These are phyloP conservation scores for Citeromyces matritensis DNA, from an alignment of 805 yeast species.

Conservation along the genomic window DNA sequence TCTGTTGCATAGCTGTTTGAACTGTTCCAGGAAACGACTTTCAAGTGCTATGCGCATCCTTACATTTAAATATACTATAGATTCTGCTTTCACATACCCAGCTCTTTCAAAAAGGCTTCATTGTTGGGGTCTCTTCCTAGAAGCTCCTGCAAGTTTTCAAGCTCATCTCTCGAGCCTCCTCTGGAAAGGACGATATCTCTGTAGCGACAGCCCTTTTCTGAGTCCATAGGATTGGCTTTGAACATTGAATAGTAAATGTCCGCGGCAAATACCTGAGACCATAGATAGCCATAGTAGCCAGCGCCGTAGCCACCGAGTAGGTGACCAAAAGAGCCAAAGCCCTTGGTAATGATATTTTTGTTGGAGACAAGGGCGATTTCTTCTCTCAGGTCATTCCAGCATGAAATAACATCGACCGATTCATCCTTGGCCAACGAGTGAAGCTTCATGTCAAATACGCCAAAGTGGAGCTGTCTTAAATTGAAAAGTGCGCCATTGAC, in stretches of 20 bases:
- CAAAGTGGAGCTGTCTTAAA: constrained; percentile 68
- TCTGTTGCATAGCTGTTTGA: no score
- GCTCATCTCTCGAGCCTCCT: constrained; percentile 64
- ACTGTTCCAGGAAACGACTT: neutral
- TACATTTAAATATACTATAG: neutral
- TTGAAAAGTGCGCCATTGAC: constrained; percentile 64
- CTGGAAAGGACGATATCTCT: constrained; percentile 53
- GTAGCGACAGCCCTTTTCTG: constrained; percentile 45
- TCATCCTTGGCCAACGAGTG: constrained; percentile 33
- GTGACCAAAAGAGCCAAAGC: constrained; percentile 70
- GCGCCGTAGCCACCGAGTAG: constrained; percentile 77
- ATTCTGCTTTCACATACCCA: constrained; percentile 22
- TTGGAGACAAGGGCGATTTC: constrained; percentile 43
- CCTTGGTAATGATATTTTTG: constrained; percentile 42
- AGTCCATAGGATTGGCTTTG: constrained; percentile 51
- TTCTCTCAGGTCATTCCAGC: constrained; percentile 57
- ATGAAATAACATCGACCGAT: constrained; percentile 31
- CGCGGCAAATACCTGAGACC: constrained; percentile 76
- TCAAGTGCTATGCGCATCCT: neutral
- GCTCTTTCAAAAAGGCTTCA: constrained; percentile 56
- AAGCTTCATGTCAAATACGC: constrained; percentile 58
- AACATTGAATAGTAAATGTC: constrained; percentile 68
- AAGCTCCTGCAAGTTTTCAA: constrained; percentile 46
- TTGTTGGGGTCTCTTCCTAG: constrained; percentile 67
- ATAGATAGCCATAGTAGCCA: constrained; percentile 77